phyloP scores from a whole-genome alignment of 2,329 filamentous ascomycete species.

The Aspergillus uvarum region DNA sequence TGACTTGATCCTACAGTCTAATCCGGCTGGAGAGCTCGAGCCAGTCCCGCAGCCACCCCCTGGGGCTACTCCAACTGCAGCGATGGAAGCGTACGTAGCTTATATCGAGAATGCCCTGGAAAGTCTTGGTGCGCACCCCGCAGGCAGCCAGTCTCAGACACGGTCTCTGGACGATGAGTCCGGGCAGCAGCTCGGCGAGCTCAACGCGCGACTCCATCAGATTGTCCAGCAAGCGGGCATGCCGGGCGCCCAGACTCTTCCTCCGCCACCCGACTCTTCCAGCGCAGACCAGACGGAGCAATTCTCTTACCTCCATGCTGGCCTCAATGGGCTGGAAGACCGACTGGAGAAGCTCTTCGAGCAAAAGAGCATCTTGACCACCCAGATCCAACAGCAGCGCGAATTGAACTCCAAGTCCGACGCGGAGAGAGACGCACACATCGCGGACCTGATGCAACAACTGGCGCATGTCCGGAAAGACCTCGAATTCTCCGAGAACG shows the following conservation, averaged over 20 bases:
- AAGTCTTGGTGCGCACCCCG: constrained; percentile 56
- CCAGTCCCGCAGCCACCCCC: constrained; percentile 36
- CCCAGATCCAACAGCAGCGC: constrained; percentile 93
- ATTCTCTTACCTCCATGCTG: constrained; percentile 71
- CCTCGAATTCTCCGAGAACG: constrained; percentile 54
- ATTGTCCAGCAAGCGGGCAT: constrained; percentile 53
- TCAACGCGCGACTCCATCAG: constrained; percentile 65
- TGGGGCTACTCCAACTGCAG: constrained; percentile 30
- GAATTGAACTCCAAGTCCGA: constrained; percentile 89
- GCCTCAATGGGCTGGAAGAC: constrained; percentile 74
- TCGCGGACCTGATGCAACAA: constrained; percentile 47
- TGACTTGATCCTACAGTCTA: constrained; percentile 59
- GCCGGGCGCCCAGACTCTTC: constrained; percentile 48
- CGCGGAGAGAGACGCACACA: constrained; percentile 52
- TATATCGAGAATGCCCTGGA: constrained; percentile 69
- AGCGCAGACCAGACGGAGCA: constrained; percentile 65
- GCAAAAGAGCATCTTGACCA: constrained; percentile 83
- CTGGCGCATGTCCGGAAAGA: constrained; percentile 64
- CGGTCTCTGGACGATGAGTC: constrained; percentile 38
- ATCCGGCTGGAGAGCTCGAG: constrained; percentile 36
- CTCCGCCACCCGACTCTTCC: constrained; percentile 58
- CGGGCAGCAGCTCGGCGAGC: constrained; percentile 57
- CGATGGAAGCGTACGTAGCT: constrained; percentile 60
- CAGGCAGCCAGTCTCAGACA: constrained; percentile 5
- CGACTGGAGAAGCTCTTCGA: constrained; percentile 77